Evolutionary conservation across 768 basidiomycete genomes (phyloP).

Genomic region (Auricularia sp.): DNA sequence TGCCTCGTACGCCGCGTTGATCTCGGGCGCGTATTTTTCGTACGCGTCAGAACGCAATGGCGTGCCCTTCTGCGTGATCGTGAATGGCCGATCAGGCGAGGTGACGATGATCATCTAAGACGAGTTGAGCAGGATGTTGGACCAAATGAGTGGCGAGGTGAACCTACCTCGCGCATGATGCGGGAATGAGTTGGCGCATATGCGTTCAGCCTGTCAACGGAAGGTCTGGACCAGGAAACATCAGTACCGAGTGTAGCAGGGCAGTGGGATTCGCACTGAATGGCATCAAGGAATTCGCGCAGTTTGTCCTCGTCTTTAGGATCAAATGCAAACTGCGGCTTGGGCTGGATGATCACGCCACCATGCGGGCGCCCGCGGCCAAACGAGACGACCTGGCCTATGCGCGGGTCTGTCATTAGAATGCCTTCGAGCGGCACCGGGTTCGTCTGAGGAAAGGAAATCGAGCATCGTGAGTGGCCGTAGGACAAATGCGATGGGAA

Average conservation of each 20-base stretch:
- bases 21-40: slow-evolving; percentile 31
- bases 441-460: slow-evolving; percentile 21
- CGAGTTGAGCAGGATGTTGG: neutral
- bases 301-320: slow-evolving; percentile 19
- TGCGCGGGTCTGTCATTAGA: slow-evolving; percentile 8
- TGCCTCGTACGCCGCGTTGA: slow-evolving; percentile 26
- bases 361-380: slow-evolving; percentile 24
- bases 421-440: slow-evolving; percentile 26
- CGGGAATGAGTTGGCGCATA: slow-evolving; percentile 18
- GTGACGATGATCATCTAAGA: slow-evolving; percentile 36
- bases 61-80: slow-evolving; percentile 33
- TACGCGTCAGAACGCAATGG: slow-evolving; percentile 28
- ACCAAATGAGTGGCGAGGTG: neutral
- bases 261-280: slow-evolving; percentile 17
- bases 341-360: slow-evolving; percentile 33
- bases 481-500: slow-evolving; percentile 11
- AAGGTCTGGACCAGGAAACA: slow-evolving; percentile 19
- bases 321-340: slow-evolving; percentile 23
- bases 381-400: slow-evolving; percentile 1
- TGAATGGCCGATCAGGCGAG: slow-evolving; percentile 28
- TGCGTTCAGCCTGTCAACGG: slow-evolving; percentile 24
- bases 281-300: slow-evolving; percentile 23
- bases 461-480: neutral
- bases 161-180: slow-evolving; percentile 32
- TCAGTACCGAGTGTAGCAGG: slow-evolving; percentile 9